Evolutionary conservation across 306 rosid genomes (phyloP).

Genomic region (Abrus precatorius): DNA sequence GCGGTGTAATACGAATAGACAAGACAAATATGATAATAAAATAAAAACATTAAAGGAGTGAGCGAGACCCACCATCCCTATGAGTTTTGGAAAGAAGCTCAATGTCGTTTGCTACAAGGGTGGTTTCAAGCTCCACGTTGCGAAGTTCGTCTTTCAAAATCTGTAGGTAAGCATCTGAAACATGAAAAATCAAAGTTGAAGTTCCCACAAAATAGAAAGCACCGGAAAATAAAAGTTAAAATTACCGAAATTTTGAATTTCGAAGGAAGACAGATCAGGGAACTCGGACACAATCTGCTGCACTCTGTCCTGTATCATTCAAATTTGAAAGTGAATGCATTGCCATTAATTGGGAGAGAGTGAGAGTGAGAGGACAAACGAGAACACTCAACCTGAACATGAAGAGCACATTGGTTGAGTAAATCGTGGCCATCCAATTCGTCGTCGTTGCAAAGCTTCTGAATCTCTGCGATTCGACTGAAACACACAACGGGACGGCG

Average conservation of each 20-base stretch:
- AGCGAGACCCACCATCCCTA: slow-evolving; percentile 59
- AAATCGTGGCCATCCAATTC: slow-evolving; percentile 49
- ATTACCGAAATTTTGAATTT: slow-evolving; percentile 60
- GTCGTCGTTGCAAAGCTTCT: slow-evolving; percentile 39
- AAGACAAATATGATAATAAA: neutral
- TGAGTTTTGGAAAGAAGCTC: slow-evolving; percentile 58
- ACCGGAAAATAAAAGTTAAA: neutral
- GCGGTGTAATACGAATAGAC: neutral
- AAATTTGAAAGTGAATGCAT: slow-evolving; percentile 9
- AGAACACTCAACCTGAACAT: slow-evolving; percentile 57
- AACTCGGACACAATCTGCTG: slow-evolving; percentile 65
- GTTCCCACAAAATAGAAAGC: neutral
- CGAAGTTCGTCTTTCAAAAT: slow-evolving; percentile 66
- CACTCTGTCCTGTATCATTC: slow-evolving; percentile 59
- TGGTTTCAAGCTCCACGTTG: slow-evolving; percentile 59
- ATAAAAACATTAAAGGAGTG: neutral
- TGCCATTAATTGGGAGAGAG: neutral
- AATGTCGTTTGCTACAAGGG: slow-evolving; percentile 56
- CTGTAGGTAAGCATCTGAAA: slow-evolving; percentile 65
- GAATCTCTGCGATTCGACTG: slow-evolving; percentile 69
- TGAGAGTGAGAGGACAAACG: neutral
- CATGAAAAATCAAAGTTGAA: slow-evolving; percentile 1
- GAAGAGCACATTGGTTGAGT: slow-evolving; percentile 60
- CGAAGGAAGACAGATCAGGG: slow-evolving; percentile 45
- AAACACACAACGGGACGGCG: neutral